These are phyloP conservation scores for Cicer cuneatum DNA, from an alignment of 306 rosid genomes.

Conservation along the genomic window DNA sequence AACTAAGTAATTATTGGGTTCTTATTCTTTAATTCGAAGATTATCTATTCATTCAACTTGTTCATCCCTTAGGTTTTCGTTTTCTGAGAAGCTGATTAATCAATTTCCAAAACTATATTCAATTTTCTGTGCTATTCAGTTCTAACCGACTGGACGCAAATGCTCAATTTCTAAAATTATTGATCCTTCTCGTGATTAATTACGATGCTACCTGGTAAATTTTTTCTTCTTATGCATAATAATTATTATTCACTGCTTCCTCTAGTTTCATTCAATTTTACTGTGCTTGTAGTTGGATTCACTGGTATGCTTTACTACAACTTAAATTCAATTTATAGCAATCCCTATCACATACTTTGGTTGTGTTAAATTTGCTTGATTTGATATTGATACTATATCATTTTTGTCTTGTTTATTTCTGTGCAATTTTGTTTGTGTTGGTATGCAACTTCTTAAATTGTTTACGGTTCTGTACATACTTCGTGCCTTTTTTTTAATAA, in stretches of 20 bases:
- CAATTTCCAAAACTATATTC: too few relatives aligned
- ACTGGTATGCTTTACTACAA: background rate
- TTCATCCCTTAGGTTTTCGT: background rate
- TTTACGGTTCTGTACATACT: background rate
- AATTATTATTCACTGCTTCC: background rate
- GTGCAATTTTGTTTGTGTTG: background rate
- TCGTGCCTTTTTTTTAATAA: background rate
- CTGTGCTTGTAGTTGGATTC: background rate
- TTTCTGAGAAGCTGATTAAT: background rate
- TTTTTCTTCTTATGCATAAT: background rate
- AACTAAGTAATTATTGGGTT: too few relatives aligned
- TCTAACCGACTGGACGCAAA: background rate
- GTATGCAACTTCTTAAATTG: background rate
- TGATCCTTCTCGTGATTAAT: background rate
- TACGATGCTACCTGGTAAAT: constrained; percentile 39
- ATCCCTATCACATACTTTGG: too few relatives aligned
- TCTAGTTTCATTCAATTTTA: background rate
- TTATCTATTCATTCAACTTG: too few relatives aligned
- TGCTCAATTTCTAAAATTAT: constrained; percentile 6
- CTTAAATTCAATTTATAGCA: background rate
- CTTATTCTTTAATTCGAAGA: too few relatives aligned
- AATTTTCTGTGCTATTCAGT: too few relatives aligned
- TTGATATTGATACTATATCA: background rate
- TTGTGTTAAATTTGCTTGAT: background rate
- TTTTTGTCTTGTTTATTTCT: background rate